Evolutionary conservation across 2,329 filamentous ascomycete genomes (phyloP), one percentile per base, ranked within the genome.

Genomic region (Sporothrix inflata): DNA sequence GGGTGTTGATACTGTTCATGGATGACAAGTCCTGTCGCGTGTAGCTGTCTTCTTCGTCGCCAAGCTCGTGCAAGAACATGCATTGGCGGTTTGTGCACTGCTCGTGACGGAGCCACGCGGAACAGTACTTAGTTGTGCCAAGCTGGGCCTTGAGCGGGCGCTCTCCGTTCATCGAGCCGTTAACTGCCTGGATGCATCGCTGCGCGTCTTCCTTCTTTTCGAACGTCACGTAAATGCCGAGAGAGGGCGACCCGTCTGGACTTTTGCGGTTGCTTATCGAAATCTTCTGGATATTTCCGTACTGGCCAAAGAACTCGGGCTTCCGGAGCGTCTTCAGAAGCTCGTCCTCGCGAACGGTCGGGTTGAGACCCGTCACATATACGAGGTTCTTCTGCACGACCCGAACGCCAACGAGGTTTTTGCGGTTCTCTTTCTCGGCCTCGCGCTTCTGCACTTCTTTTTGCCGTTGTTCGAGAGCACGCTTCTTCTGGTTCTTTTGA

Each of bases 331-430:
- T 98, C 81, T 95, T 93, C 63, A 98, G 87, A 3, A 99, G 86
- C 77, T 95, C 93, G 79, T 98, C 94, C 82, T 99, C 96, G 75
- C 93, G 91, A 74, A 97, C 93, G 45, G 92, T 94, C 14, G 96
- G 96, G 74, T 93, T 97, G 34, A 99, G 86, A 68, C 96, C 96
- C 47, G 97, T 97, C 75, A 99, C 95, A 81, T 99, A 99, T 75
- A 99, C 96, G 61, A 99, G 89, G 79, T 99, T 99, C 85, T 98
- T 98, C 83, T 99, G 96, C 53, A 98, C 94, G 60, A 99, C 96
- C 66, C 96, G 90, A 66, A 99, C 93, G 72, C 96, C 96, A 70
- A 97, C 94, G 38, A 99, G 88, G 79, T 98, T 97, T 81, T 98
- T 98, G 75, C 96, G 92, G 81, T 94, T 97, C 73, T 97, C 92